Percentiles rank a stretch among this genome's conserved stretches.
Conservation (phyloP, 2,329 filamentous ascomycete species). For the Claviceps africana region DNA sequence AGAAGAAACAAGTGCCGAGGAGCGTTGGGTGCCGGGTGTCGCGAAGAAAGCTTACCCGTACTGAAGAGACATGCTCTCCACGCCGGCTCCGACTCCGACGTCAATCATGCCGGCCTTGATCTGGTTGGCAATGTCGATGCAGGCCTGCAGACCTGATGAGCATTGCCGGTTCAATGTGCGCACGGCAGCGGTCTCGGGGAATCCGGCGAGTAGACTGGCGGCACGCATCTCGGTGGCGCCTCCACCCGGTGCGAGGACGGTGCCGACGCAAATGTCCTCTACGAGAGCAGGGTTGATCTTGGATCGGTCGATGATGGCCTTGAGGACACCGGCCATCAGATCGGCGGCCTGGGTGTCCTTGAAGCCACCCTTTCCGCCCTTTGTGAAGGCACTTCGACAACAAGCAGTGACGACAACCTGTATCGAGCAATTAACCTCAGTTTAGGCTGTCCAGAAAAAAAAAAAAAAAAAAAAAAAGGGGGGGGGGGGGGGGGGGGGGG, state of each 20-base stretch:
- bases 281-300: constrained; percentile 78
- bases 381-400: constrained; percentile 83
- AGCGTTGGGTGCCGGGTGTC: too few relatives aligned
- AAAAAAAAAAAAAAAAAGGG: neutral
- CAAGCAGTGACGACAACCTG: constrained; percentile 82
- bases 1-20: neutral
- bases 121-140: constrained; percentile 86
- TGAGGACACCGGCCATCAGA: constrained; percentile 71
- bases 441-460: too few relatives aligned
- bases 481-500: neutral
- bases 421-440: constrained; percentile 12
- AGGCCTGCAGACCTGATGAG: constrained; percentile 82
- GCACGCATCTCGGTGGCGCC: constrained; percentile 96
- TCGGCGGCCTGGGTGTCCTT: constrained; percentile 87
- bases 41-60: constrained; percentile 52
- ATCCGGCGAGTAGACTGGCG: constrained; percentile 77
- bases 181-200: constrained; percentile 73
- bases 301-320: constrained; percentile 68
- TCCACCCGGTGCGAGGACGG: constrained; percentile 80
- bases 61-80: constrained; percentile 89
- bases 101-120: constrained; percentile 90
- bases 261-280: constrained; percentile 85
- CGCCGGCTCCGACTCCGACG: constrained; percentile 81
- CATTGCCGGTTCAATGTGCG: constrained; percentile 89
- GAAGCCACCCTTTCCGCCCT: constrained; percentile 84